Percentiles rank a stretch among this genome's conserved stretches.
Conservation (phyloP, 73 alveolate species). For the Paramecium sonneborni region DNA sequence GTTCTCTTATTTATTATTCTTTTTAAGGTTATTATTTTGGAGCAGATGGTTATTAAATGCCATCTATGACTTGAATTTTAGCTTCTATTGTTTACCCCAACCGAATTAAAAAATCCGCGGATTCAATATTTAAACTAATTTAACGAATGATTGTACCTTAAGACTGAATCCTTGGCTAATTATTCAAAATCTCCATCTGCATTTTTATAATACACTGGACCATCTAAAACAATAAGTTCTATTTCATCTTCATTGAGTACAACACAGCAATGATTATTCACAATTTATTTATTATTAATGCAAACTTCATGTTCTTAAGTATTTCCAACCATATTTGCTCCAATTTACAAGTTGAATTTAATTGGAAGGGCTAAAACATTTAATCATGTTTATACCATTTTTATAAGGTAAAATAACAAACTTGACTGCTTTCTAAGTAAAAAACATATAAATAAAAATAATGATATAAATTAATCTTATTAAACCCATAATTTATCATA, state of each 20-base stretch:
- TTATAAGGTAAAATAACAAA: neutral
- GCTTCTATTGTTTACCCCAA: neutral
- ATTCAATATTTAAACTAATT: slow-evolving; percentile 6
- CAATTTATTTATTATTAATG: neutral
- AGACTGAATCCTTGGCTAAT: neutral
- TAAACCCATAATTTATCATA: neutral
- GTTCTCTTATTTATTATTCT: neutral
- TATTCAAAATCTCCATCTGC: slow-evolving; percentile 10
- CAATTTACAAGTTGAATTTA: neutral
- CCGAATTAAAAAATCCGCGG: neutral
- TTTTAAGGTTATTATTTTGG: neutral
- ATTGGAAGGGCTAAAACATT: neutral
- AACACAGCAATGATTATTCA: neutral
- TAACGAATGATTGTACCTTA: neutral
- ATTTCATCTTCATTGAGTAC: neutral
- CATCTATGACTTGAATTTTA: neutral
- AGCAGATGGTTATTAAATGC: neutral
- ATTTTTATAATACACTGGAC: slow-evolving; percentile 13
- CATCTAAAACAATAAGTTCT: slow-evolving; percentile 29
- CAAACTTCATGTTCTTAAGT: neutral
- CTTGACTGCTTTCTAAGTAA: neutral
- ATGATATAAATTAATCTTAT: neutral
- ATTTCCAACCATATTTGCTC: slow-evolving; percentile 1
- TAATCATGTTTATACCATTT: neutral
- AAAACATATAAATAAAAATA: neutral